phyloP scores from a whole-genome alignment of 1,139 yeast genomes.

The Arxiozyma heterogenica region DNA sequence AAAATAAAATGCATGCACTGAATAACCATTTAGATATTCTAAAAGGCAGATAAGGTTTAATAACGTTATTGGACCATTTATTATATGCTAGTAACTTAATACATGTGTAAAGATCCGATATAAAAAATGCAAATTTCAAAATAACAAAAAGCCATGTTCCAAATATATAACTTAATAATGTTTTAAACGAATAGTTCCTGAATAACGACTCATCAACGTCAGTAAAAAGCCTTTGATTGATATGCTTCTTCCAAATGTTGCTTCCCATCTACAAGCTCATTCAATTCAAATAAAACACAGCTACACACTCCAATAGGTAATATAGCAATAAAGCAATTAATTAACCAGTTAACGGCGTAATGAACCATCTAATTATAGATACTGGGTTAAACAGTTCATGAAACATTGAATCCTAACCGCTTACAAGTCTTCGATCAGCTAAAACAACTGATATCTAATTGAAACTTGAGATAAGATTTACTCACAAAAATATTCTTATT shows the following conservation, averaged over 20 bases:
- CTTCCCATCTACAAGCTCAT: slow-evolving; percentile 11
- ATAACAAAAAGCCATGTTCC: slow-evolving; percentile 42
- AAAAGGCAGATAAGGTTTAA: slow-evolving; percentile 48
- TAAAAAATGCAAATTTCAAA: slow-evolving; percentile 52
- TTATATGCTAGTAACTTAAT: slow-evolving; percentile 64
- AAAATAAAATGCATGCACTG: slow-evolving; percentile 74
- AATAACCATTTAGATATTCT: slow-evolving; percentile 73
- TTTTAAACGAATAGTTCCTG: slow-evolving; percentile 44
- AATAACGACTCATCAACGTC: slow-evolving; percentile 40
- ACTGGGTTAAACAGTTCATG: background rate
- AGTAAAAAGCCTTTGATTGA: slow-evolving; percentile 30
- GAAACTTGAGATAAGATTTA: background rate
- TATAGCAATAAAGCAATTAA: background rate
- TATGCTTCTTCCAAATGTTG: slow-evolving; percentile 21
- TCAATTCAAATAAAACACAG: background rate
- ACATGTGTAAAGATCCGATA: slow-evolving; percentile 71
- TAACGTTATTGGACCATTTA: slow-evolving; percentile 54
- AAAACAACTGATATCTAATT: background rate
- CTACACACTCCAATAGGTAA: background rate
- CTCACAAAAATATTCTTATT: background rate
- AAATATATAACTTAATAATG: slow-evolving; percentile 45
- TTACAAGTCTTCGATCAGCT: background rate
- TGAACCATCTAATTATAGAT: background rate
- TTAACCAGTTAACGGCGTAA: background rate
- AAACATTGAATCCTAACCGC: background rate